A percentile compares a stretch with the other conserved stretches of the same genome.
Evolutionary conservation across 2,329 filamentous ascomycete genomes (phyloP).

Genomic region (Paecilomyces variotii): DNA sequence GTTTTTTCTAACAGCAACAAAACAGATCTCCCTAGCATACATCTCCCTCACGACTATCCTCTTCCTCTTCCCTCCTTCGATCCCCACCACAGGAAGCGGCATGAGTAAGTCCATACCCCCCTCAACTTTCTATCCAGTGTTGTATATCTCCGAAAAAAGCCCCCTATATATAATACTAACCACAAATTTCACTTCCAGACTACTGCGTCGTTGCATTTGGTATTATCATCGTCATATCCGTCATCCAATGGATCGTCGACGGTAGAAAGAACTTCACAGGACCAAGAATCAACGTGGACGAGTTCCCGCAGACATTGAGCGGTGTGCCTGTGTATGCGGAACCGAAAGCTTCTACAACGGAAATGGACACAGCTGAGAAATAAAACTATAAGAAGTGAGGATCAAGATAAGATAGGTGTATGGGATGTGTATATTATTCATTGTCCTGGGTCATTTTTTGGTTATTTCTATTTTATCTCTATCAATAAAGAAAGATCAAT

Average conservation of each 20-base stretch:
- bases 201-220: slow-evolving; percentile 47
- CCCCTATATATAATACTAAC: not conserved
- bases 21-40: slow-evolving; percentile 52
- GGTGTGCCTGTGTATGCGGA: not conserved
- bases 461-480: too few species aligned
- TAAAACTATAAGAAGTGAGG: not conserved
- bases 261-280: slow-evolving; percentile 54
- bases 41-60: slow-evolving; percentile 64
- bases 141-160: not conserved
- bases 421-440: not conserved
- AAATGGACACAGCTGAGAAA: not conserved
- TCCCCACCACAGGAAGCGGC: slow-evolving; percentile 56
- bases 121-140: too few species aligned
- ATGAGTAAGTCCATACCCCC: slow-evolving; percentile 50
- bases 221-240: slow-evolving; percentile 50
- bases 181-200: slow-evolving; percentile 15
- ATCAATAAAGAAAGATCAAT: too few species aligned
- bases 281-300: slow-evolving; percentile 38
- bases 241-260: slow-evolving; percentile 53
- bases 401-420: not conserved
- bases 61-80: slow-evolving; percentile 63
- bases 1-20: not conserved
- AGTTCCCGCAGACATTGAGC: not conserved
- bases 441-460: too few species aligned
- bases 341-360: not conserved